phyloP scores from a whole-genome alignment of 306 rosid genomes.

The Fragaria nilgerrensis region DNA sequence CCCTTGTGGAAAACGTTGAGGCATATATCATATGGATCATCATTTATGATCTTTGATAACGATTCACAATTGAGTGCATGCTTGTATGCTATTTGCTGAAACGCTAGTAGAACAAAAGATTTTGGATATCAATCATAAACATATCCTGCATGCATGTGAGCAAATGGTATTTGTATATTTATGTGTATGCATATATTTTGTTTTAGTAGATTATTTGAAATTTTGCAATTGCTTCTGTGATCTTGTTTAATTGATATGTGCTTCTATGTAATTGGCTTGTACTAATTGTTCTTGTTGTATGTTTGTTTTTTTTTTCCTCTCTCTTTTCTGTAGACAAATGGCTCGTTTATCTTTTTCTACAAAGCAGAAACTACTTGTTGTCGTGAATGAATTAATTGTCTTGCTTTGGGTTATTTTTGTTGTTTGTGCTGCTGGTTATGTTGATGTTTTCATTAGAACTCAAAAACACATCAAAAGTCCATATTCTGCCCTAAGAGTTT shows the following conservation, averaged over 20 bases:
- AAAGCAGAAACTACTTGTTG: neutral
- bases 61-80: too few species aligned
- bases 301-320: too few species aligned
- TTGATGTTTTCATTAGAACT: too few species aligned
- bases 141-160: neutral
- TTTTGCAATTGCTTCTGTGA: too few species aligned
- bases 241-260: too few species aligned
- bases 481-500: too few species aligned
- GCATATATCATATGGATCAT: neutral
- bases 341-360: neutral
- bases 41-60: neutral
- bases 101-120: neutral
- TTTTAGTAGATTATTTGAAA: neutral
- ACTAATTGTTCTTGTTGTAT: too few species aligned
- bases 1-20: neutral
- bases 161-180: neutral
- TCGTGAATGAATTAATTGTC: neutral
- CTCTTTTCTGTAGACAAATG: neutral
- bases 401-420: neutral
- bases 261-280: too few species aligned
- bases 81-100: neutral
- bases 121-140: neutral
- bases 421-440: neutral
- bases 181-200: neutral
- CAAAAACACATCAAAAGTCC: too few species aligned